A percentile compares a stretch with the other conserved stretches of the same genome.
These are phyloP conservation scores for Cladosporium velox DNA, from an alignment of 2,329 filamentous ascomycete species.

Conservation along the genomic window DNA sequence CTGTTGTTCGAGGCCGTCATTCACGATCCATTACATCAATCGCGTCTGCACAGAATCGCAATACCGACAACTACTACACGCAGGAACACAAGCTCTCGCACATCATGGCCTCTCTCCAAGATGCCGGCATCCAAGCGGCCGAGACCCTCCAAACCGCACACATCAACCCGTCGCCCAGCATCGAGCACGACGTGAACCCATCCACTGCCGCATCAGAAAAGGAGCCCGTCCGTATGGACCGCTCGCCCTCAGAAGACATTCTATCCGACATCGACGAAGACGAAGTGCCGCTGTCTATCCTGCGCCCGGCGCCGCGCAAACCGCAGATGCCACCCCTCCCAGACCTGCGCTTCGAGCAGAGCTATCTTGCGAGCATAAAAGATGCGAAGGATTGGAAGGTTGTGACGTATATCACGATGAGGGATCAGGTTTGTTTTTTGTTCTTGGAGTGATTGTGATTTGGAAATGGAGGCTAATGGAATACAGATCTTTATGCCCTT, in stretches of 20 bases:
- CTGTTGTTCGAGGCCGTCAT: conserved; percentile 10
- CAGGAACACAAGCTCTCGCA: background rate
- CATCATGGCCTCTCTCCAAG: conserved; percentile 32
- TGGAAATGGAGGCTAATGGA: conserved; percentile 12
- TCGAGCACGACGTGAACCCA: conserved; percentile 75
- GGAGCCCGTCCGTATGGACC: conserved; percentile 57
- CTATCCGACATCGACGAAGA: conserved; percentile 57
- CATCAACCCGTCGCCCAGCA: conserved; percentile 71
- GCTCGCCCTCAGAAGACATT: conserved; percentile 35
- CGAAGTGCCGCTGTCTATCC: conserved; percentile 68
- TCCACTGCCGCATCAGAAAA: conserved; percentile 71
- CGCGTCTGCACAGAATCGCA: background rate
- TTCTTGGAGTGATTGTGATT: background rate
- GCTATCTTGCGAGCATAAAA: conserved; percentile 87
- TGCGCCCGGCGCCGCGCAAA: conserved; percentile 57
- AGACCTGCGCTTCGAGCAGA: conserved; percentile 95
- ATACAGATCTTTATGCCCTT: conserved; percentile 78
- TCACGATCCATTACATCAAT: background rate
- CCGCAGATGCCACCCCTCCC: conserved; percentile 68
- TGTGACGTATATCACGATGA: conserved; percentile 78
- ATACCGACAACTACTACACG: background rate
- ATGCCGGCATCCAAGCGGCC: conserved; percentile 59
- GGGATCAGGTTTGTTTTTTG: conserved; percentile 73
- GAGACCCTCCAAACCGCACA: conserved; percentile 79
- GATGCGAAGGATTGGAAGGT: conserved; percentile 76